These are phyloP conservation scores for Ilyonectria destructans DNA, from an alignment of 2,329 filamentous ascomycete genomes.

Conservation along the genomic window DNA sequence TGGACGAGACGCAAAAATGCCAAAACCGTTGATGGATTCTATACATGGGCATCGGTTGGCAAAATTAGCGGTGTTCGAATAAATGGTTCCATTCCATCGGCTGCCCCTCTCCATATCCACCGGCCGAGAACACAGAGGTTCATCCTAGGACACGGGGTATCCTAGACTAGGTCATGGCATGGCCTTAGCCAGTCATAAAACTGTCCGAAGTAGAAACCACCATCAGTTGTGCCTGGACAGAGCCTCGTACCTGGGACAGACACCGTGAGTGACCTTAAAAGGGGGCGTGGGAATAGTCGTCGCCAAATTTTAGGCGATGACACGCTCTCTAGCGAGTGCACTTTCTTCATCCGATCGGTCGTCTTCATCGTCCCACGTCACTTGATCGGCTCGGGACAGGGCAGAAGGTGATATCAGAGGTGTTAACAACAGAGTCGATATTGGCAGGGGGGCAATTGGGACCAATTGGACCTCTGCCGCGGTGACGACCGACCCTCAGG, in stretches of 20 bases:
- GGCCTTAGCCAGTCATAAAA: slow-evolving; percentile 9
- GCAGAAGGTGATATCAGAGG: slow-evolving; percentile 6
- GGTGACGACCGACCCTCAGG: slow-evolving; percentile 13
- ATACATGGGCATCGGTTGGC: slow-evolving; percentile 25
- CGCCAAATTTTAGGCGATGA: background rate
- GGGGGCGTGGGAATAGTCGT: slow-evolving; percentile 24
- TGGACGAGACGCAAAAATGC: background rate
- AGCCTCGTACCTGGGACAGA: background rate
- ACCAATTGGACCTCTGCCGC: slow-evolving; percentile 25
- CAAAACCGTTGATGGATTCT: slow-evolving; percentile 3
- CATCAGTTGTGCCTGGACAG: background rate
- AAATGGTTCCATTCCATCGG: slow-evolving; percentile 11
- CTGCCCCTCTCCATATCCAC: slow-evolving; percentile 12
- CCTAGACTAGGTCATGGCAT: slow-evolving; percentile 17
- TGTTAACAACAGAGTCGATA: slow-evolving; percentile 36
- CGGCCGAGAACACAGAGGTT: slow-evolving; percentile 7
- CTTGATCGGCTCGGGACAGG: slow-evolving; percentile 10
- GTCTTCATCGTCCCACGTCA: slow-evolving; percentile 30
- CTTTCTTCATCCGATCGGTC: slow-evolving; percentile 11
- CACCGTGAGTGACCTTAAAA: background rate
- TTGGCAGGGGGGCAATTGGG: slow-evolving; percentile 36
- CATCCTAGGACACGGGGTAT: slow-evolving; percentile 33
- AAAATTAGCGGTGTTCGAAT: slow-evolving; percentile 24
- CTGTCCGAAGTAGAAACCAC: slow-evolving; percentile 8
- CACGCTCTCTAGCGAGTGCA: background rate